Evolutionary conservation across 2,329 filamentous ascomycete species (phyloP), one percentile per base, ranked within the genome.

Genomic region (Cladosporium halotolerans): DNA sequence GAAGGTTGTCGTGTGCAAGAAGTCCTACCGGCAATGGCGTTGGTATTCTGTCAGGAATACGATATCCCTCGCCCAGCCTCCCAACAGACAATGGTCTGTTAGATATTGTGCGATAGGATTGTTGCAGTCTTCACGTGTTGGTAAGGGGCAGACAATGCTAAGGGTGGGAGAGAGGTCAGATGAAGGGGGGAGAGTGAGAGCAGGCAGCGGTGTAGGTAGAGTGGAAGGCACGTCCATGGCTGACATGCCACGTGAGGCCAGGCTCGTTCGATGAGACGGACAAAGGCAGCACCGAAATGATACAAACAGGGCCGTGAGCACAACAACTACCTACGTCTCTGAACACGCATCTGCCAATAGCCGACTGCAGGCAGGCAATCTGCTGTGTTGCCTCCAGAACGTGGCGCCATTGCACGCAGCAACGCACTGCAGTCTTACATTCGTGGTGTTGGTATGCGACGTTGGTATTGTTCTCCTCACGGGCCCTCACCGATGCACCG

Each of bases 401-500:
- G 16, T n/a, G 36, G 16, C 36, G 16, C 13, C 36, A 6, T 40
- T 9, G 13, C 16, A 40, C 36, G 13, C 16, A n/a, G 36, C 16
- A n/a, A 40, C 16, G 13, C 36, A 40, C 10, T 39, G 18, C 11
- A n/a, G 48, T 51, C 40, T 45, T 40, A 43, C 9, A 34, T 44
- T 31, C 19, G 13, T 45, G 41, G 10, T 51, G 40, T 51, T 32
- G 41, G 31, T 16, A 10, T 43, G 28, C 48, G 36, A 38, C 41
- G 40, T 51, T 51, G 18, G 18, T 51, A 51, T 51, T 51, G 48
- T 51, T 51, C 48, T 51, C 41, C 23, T 43, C 48, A 51, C 48
- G 48, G 48, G 40, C 48, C 48, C 28, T 48, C 32, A 28, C n/a
- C 45, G 18, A 41, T 19, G 40, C 19, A 51, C 23, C 23, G 23